Base-by-base conservation (phyloP, 2,329 filamentous ascomycete species). In the Aspergillus arachidicola region DNA sequence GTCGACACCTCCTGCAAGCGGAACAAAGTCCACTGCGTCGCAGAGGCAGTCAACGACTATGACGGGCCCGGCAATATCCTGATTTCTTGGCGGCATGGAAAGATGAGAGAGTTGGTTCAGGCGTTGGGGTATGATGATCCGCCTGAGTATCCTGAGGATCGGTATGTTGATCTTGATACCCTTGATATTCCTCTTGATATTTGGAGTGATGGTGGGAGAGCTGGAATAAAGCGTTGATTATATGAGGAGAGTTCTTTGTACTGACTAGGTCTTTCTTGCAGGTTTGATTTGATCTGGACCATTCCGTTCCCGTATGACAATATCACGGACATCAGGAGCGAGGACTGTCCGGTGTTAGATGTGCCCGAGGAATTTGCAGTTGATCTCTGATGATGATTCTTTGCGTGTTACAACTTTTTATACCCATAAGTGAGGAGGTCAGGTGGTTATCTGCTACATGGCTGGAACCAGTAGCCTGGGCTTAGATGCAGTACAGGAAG, bases 261-360 rank as follows among this genome's bases (percentile, higher is more conserved):
- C 57, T 67, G 36, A 69, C 32, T 9, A 11, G 7, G 34, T 4
- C 51, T 19, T 16, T 16, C 21, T 30, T 26, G 4, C 53, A 75
- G 73, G 23, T 75, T 69, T 41, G 73, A 75, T 45, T 43, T 75
- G 6, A 71, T 74, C 32, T 75, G 73, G 73, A 75, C 68, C 1
- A 68, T 71, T 45, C 71, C 72, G 5, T 72, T 63, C 50, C 72
- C 73, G 3, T 75, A 72, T 62, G 45, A 68, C 23, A 68, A 69
- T n/a, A 62, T 75, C 36, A 74, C 70, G 6, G 60, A 67, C 28
- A 62, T 73, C 14, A 38, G 58, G 34, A 72, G 71, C 14, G 73
- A 75, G 54, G 43, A 59, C 3, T 75, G 73, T 58, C 68, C 72
- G 32, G 69, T 62, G 1, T 60, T 75, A 19, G 73, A 75, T 66